These are phyloP conservation scores for Groenewaldozyma salmanticensis DNA, from an alignment of 805 yeast genomes.

Conservation along the genomic window DNA sequence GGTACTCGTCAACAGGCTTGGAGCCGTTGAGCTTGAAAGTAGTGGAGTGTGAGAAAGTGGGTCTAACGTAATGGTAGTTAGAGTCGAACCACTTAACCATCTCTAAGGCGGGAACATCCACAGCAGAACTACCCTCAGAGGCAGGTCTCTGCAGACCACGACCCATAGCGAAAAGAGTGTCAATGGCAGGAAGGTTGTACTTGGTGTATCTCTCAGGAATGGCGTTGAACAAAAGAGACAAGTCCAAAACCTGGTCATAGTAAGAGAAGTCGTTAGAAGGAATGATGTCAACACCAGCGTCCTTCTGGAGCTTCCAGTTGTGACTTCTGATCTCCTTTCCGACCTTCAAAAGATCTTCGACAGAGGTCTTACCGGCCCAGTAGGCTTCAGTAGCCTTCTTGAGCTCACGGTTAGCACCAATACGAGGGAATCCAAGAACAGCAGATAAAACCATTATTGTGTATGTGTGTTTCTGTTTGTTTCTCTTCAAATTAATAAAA, in stretches of 20 bases:
- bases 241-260: conserved; percentile 95
- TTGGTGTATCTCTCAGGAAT: conserved; percentile 96
- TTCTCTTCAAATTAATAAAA: neutral
- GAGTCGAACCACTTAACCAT: conserved; percentile 99
- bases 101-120: conserved; percentile 95
- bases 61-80: conserved; percentile 99
- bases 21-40: conserved; percentile 91
- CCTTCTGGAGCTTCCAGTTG: conserved; percentile 98
- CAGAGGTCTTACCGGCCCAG: conserved; percentile 91
- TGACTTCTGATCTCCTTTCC: conserved; percentile 92
- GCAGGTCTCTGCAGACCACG: conserved; percentile 99
- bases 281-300: conserved; percentile 93
- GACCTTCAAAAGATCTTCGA: conserved; percentile 78
- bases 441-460: conserved; percentile 82
- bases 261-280: conserved; percentile 97
- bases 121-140: conserved; percentile 75
- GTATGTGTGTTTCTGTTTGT: neutral
- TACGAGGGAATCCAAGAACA: conserved; percentile 99
- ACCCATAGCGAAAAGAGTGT: conserved; percentile 97
- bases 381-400: conserved; percentile 98
- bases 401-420: conserved; percentile 98
- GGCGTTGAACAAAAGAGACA: conserved; percentile 86
- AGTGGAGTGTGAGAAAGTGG: conserved; percentile 93
- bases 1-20: conserved; percentile 95
- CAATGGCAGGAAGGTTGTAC: conserved; percentile 79